Evolutionary conservation across 1,284 basidiomycete genomes (phyloP), one percentile per base, ranked within the genome.

Genomic region (Porodaedalea pini): DNA sequence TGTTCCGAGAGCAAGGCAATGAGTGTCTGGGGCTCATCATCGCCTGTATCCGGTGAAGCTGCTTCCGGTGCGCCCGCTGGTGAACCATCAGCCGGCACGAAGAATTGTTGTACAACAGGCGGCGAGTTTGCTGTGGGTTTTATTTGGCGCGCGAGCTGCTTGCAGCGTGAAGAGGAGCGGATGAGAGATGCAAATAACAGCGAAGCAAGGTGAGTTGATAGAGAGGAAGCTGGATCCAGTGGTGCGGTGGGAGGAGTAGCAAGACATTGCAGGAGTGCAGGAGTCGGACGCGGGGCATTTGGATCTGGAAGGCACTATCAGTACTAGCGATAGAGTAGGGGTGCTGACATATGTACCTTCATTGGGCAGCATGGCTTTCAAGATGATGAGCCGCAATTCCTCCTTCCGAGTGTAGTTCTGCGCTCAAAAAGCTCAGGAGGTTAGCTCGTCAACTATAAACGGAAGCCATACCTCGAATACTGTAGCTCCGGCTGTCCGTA

Each of bases 391-490:
- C 51, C 78, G 76, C 51, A 86, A 77, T 55, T 87, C 85, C 32
- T 89, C 85, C 66, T 82, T 82, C 51, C 82, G 78, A 17, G 85
- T 83, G 69, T 89, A 88, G 66, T 88, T 89, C 88, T 90, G 64
- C 11, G 27, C 44, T 37, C 27, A 31, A 13, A 15, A 48, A 11
- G 13, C n/a, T 51, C 43, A 40, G 25, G 25, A 50, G 44, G 31
- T 25, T 23, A 45, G 39, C 44, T 45, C 21, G 27, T 19, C 23
- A 48, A 29, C 36, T 31, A 29, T 36, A 39, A 37, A 43, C 19
- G 45, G 25, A n/a, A 11, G 44, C 32, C 71, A 61, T 65, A 90
- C 88, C 73, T 90, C 87, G 65, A 91, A 89, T 10, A 90, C 81
- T n/a, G 69, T 72, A 4, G 83, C 75, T 11, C 86, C 87, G 4